phyloP scores from a whole-genome alignment of 805 yeast genomes.

The Teunomyces lycoperdinae region DNA sequence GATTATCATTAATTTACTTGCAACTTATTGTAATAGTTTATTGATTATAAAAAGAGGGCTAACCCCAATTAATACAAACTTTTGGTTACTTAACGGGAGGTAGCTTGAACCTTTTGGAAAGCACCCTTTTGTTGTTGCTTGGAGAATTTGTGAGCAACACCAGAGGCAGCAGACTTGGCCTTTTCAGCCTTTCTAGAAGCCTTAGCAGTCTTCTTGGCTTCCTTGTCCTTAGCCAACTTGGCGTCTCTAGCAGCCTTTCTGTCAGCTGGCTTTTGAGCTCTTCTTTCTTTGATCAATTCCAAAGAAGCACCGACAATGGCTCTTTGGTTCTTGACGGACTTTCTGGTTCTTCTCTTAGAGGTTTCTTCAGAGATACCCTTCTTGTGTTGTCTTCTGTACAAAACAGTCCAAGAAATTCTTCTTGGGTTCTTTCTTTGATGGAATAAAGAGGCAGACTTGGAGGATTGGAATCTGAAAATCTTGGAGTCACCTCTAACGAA shows the following conservation, averaged over 20 bases:
- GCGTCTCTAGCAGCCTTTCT: constrained; percentile 97
- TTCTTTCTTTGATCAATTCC: constrained; percentile 97
- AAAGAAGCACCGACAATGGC: constrained; percentile 99
- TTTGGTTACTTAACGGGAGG: constrained; percentile 75
- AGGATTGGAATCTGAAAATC: constrained; percentile 98
- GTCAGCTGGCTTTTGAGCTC: constrained; percentile 91
- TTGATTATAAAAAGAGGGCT: constrained; percentile 13
- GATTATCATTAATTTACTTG: neutral
- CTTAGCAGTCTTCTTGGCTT: constrained; percentile 85
- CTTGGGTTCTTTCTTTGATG: constrained; percentile 99
- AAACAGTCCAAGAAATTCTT: constrained; percentile 99
- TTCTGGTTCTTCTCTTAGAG: constrained; percentile 94
- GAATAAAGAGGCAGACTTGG: constrained; percentile 97
- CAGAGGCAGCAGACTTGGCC: constrained; percentile 77
- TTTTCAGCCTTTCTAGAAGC: constrained; percentile 93
- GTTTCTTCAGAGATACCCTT: constrained; percentile 99
- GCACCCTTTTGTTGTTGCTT: constrained; percentile 98
- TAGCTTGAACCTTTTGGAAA: constrained; percentile 93
- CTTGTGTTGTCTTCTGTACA: constrained; percentile 99
- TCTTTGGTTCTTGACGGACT: constrained; percentile 97
- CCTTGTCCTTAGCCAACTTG: constrained; percentile 80
- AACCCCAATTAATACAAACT: constrained; percentile 9
- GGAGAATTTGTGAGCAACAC: constrained; percentile 69
- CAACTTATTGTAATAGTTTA: constrained; percentile 7
- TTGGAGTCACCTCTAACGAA: constrained; percentile 99